Evolutionary conservation across 805 yeast genomes (phyloP), one percentile per base, ranked within the genome.

Genomic region (Debaryomyces castellii): DNA sequence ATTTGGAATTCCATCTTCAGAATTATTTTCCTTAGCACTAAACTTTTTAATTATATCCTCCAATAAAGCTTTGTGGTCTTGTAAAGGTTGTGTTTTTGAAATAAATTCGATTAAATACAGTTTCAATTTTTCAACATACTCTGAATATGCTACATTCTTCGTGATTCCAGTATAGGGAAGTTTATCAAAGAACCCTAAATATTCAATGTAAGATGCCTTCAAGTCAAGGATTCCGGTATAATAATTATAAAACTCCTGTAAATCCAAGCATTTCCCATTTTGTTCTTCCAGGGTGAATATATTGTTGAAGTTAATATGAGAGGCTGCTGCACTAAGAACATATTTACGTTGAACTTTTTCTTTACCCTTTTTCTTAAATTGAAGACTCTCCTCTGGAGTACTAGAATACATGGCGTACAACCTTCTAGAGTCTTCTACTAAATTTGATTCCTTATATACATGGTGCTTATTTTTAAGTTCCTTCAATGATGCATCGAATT

Each of bases 221-320:
- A 45, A 40, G 8, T 47, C 51, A 3, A 54, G 33, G 62, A 67
- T 5, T 81, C 78, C 74, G 32, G 83, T 59, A 80, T 84, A 86
- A 24, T 54, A 52, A 24, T 76, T 78, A 62, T 82, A 85, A 40
- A 74, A 67, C 4, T 58, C 58, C 3, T 70, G 58, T 43, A 89
- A 66, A 49, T 89, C 92, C 16, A 90, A 51, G 51, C 62, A 80
- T 49, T 75, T 76, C 0, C 96, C 96, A 56, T 74, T 77, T 27
- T 64, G 63, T 59, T 90, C 96, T 24, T 75, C 80, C 3, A 77
- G 73, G 0, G 80, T 67, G 58, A 87, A 89, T 5, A 80, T 40
- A 0, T 56, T 43, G 14, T 79, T 76, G 3, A 87, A 50, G 17
- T 71, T 69, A 10, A 87, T 44, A 43, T 74, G 76, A 0, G 73